Conservation (phyloP, 2,329 filamentous ascomycete genomes). For the Monosporascus sp. region DNA sequence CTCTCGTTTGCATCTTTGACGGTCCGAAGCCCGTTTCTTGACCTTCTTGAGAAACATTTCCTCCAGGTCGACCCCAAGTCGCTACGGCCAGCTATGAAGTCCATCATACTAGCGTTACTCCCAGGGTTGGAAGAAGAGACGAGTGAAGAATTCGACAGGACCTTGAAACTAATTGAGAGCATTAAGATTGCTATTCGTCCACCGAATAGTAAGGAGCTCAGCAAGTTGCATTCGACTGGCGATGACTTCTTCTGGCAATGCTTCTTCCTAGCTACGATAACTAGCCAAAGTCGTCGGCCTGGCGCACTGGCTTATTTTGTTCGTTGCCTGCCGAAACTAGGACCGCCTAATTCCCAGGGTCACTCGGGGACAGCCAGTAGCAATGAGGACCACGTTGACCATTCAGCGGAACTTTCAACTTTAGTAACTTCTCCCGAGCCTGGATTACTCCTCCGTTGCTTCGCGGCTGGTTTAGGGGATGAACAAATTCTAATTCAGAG, state of each 20-base stretch:
- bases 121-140: slow-evolving; percentile 94
- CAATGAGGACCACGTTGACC: slow-evolving; percentile 31
- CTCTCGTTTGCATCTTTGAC: slow-evolving; percentile 92
- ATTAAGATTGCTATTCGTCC: slow-evolving; percentile 66
- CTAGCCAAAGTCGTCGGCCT: slow-evolving; percentile 75
- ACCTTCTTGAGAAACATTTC: slow-evolving; percentile 76
- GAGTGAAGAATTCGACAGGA: slow-evolving; percentile 92
- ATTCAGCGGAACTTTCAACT: slow-evolving; percentile 51
- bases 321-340: slow-evolving; percentile 71
- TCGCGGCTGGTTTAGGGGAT: slow-evolving; percentile 82
- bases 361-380: slow-evolving; percentile 22
- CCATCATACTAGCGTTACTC: slow-evolving; percentile 80
- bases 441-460: slow-evolving; percentile 82
- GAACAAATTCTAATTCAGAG: slow-evolving; percentile 87
- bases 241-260: slow-evolving; percentile 98
- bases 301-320: slow-evolving; percentile 84
- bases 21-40: slow-evolving; percentile 79
- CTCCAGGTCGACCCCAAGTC: slow-evolving; percentile 63
- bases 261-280: slow-evolving; percentile 89
- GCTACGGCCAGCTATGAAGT: slow-evolving; percentile 82
- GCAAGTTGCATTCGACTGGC: slow-evolving; percentile 49
- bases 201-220: slow-evolving; percentile 43
- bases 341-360: slow-evolving; percentile 31
- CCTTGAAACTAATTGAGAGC: slow-evolving; percentile 69
- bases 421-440: slow-evolving; percentile 86